Percentiles rank a stretch among this genome's conserved stretches.
phyloP scores from a whole-genome alignment of 2,329 filamentous ascomycete genomes.

The Tolypocladium paradoxum region DNA sequence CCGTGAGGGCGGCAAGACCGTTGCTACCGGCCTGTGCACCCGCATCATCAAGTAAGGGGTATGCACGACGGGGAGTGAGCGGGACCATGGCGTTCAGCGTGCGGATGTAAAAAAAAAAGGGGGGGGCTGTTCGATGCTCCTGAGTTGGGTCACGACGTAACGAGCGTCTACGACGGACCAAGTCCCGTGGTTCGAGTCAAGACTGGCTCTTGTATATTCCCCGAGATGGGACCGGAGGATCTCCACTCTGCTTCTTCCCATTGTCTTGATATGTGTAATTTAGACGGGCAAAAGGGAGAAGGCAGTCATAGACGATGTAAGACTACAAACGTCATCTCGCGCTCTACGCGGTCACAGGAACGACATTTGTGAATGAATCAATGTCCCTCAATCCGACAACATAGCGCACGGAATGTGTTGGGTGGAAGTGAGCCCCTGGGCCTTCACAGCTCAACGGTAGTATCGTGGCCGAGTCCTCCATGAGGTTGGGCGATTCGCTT shows the following conservation, averaged over 20 bases:
- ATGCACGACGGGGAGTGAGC: background rate
- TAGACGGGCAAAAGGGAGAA: conserved; percentile 20
- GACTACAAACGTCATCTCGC: conserved; percentile 1
- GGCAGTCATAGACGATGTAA: conserved; percentile 17
- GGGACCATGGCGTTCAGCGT: background rate
- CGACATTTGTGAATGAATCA: background rate
- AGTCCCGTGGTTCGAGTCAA: conserved; percentile 17
- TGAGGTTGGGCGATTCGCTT: background rate
- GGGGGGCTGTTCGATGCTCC: background rate
- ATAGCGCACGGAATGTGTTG: background rate
- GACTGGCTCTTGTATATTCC: conserved; percentile 26
- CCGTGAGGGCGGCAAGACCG: conserved; percentile 87
- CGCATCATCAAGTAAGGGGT: conserved; percentile 49
- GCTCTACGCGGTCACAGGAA: background rate
- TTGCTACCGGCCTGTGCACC: conserved; percentile 74
- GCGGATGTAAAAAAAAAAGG: conserved; percentile 6
- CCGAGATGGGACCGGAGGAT: conserved; percentile 21
- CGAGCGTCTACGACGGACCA: conserved; percentile 2
- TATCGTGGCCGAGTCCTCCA: background rate
- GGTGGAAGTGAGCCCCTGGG: background rate
- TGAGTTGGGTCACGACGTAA: conserved; percentile 7
- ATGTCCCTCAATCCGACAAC: background rate
- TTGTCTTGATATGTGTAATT: conserved; percentile 26
- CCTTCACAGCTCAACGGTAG: background rate
- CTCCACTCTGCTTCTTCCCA: conserved; percentile 30